Evolutionary conservation across 2,329 filamentous ascomycete species (phyloP), one percentile per base, ranked within the genome.

Genomic region (Hymenoscyphus occultus): DNA sequence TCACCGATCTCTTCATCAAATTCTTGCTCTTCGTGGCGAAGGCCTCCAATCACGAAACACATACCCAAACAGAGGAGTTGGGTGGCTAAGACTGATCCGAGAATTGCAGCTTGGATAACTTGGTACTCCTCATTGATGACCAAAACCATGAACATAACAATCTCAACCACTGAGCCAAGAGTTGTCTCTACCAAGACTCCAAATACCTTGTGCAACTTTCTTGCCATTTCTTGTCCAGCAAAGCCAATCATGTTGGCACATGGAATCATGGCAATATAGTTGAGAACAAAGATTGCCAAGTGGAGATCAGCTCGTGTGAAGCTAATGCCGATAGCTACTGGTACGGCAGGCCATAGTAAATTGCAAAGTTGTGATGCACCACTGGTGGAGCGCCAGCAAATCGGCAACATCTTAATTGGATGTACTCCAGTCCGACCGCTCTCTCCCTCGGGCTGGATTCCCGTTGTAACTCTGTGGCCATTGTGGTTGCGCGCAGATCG

Each of bases 61-160:
- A 89, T 74, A 0, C 92, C 92, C 32, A 96, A 78, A 71, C 92
- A 96, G 0, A 96, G 81, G 56, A 96, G 78, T 78, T 95, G 84
- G 39, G 92, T 96, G 13, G 92, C 91, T 40, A 96, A 77, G 56
- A 96, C 90, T 0, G 91, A 94, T 42, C 92, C 92, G 0, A 96
- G 79, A 63, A 96, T 93, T 32, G 92, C 92, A 62, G 91, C 91
- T 74, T 92, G 86, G 71, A 96, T 91, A 70, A 95, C 90, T n/a
- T 83, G 81, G 66, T 89, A 87, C 75, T 80, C 77, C 61, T 80
- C 70, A 1, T 80, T 76, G 12, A 75, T 76, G 4, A 95, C 81
- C 56, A 96, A 79, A 2, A 93, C 84, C 80, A 94, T 89, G 77
- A 96, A 95, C 39, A 96, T 79, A 58, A 96, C 85, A 64, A 96